Conservation (phyloP, 2,329 filamentous ascomycete species). For the Xylariaceae sp. region DNA sequence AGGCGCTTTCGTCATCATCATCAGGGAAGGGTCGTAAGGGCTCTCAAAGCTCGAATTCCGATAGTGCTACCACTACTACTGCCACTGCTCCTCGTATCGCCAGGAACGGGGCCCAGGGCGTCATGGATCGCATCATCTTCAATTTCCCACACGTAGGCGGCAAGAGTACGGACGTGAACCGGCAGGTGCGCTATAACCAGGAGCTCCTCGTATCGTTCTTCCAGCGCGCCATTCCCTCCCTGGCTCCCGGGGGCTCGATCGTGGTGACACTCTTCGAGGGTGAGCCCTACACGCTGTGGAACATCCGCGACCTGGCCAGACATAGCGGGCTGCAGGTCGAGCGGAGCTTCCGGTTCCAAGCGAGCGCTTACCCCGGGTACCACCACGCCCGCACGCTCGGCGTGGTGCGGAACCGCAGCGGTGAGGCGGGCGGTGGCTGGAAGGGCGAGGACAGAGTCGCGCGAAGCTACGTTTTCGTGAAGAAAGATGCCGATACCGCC, state of each 20-base stretch:
- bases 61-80: too few species aligned
- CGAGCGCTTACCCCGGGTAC: conserved; percentile 66
- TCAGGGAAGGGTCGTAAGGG: too few species aligned
- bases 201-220: conserved; percentile 69
- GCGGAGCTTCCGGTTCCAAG: conserved; percentile 64
- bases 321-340: conserved; percentile 68
- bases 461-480: conserved; percentile 58
- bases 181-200: conserved; percentile 90
- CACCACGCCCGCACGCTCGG: conserved; percentile 68
- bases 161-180: conserved; percentile 84
- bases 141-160: conserved; percentile 97
- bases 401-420: conserved; percentile 46
- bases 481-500: conserved; percentile 45
- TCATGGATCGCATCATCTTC: conserved; percentile 79
- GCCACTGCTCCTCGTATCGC: too few species aligned
- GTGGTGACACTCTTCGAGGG: conserved; percentile 88
- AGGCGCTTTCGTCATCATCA: too few species aligned
- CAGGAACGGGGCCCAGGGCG: conserved; percentile 19
- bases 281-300: conserved; percentile 94
- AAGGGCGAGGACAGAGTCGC: conserved; percentile 48
- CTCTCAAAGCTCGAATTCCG: too few species aligned
- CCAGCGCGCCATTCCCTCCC: conserved; percentile 43
- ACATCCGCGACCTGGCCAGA: conserved; percentile 78
- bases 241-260: conserved; percentile 56
- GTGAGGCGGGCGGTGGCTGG: conserved; percentile 42